Evolutionary conservation across 2,329 filamentous ascomycete species (phyloP), one percentile per base, ranked within the genome.

Genomic region (Venturia effusa): DNA sequence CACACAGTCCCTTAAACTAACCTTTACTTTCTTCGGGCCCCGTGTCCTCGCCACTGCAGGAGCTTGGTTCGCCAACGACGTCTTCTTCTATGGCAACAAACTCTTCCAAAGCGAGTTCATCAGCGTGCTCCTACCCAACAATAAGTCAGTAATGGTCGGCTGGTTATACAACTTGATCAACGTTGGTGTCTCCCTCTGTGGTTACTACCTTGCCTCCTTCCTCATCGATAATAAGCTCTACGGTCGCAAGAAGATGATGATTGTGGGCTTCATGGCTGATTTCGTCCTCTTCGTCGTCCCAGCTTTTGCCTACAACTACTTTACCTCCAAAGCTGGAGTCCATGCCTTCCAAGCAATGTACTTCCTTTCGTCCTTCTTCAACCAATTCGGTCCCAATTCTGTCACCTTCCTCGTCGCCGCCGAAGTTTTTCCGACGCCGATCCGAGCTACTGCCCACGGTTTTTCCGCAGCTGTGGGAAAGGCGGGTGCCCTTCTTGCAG

Each of bases 21-120:
- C 90, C 57, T 85, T 92, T 77, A 83, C 78, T 64, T 86, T 95
- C 79, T 97, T 97, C 69, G 91, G 92, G 59, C 88, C 89, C 62
- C 91, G 93, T 69, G 78, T 97, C 30, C 72, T 96, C 24, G 93
- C 93, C 61, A 97, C 93, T 24, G 87, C 92, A 13, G 89, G 89
- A 64, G 84, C 87, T 41, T 97, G 93, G 93, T 97, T 93, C 77
- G 90, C 88, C 79, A 97, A 97, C 76, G 93, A 97, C 72, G 88
- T 97, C 68, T 97, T 97, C 83, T 97, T 97, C 81, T 97, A 97
- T 80, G 93, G 93, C 70, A 97, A 96, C 87, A 97, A 96, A 83
- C 87, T 97, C 63, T 97, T 97, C 84, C 92, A 96, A 78, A 84
- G 84, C 67, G 84, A 93, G 73, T 97, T 97, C 78, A 96, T 97